Evolutionary conservation across 208 protist genomes (phyloP), one percentile per base, ranked within the genome.

Genomic region (Leishmania major): DNA sequence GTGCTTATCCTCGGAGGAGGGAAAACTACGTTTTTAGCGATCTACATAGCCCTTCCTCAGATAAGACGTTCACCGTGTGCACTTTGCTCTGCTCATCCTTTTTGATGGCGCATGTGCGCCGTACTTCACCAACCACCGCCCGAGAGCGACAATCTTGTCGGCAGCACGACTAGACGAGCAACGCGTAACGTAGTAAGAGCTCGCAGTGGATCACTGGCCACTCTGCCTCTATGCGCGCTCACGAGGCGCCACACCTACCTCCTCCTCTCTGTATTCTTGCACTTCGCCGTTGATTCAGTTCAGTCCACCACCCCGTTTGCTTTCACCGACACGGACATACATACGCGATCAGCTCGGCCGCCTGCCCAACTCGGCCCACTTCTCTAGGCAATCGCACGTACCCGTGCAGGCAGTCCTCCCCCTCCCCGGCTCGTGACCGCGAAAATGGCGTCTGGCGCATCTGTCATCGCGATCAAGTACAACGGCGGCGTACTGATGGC

Each of bases 401-500:
- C 25, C 25, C 28, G 28, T 70, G 28, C 51, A 25, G 47, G 31
- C 47, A 66, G 31, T 22, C 51, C 19, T 11, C 6, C 40, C 60
- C 19, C 51, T 22, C 28, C 6, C 40, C 60, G 7, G 2, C 40
- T 53, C 45, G 3, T 64, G 49, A 45, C 72, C 4, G 22, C 10
- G 60, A 78, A 45, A 25, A 99, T 99, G 87, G 97, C 99, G 19
- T 99, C 98, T 67, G 98, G 98, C 83, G 98, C 97, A 19, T 99
- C 97, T 66, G 96, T 99, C n/a, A 84, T 99, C 80, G 99, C 88
- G 55, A 87, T 99, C 70, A 99, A 99, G 93, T 99, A 99, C 90
- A 96, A 99, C 77, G 98, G 94, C 82, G 99, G 99, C 75, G 98
- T 99, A 28, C 85, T 99, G 49, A 85, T 99, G 62, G 98, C 97